Base-by-base conservation (phyloP, 2,329 filamentous ascomycete species). In the Fusarium sp. region DNA sequence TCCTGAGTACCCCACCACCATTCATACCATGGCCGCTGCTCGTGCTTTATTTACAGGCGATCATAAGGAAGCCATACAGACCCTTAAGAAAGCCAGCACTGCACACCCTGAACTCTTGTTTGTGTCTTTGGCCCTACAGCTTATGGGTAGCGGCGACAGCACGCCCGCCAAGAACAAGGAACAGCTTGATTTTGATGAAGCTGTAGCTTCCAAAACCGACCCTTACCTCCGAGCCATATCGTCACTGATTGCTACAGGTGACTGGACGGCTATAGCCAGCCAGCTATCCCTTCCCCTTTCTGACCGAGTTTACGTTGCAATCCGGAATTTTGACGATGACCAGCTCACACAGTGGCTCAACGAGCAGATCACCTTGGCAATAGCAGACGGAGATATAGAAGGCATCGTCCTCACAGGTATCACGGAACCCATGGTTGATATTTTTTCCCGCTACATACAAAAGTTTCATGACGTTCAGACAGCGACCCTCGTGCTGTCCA, bases 221-320 rank as follows among this genome's bases (percentile, higher is more conserved):
- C 92, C 93, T 0, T 96, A 95, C 79, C 87, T 96, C 31, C 91
- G 93, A 63, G 93, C 93, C 11, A 92, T 96, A 54, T 93, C 94
- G 31, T 91, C 91, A 7, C 91, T 94, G 74, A 93, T 96, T 69
- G 91, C 92, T 15, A 94, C 91, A 0, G 92, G 92, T 9, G 89
- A 94, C 80, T 96, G 94, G 94, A 85, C 88, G 24, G 88, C 89
- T 45, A 92, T 96, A 45, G 91, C 93, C 44, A 89, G 92, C 72
- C 93, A 95, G 79, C 85, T 88, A 26, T 92, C 93, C 35, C 87
- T 97, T 5, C 92, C 93, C 3, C 87, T 96, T 5, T 88, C 90
- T 18, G 93, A 96, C 79, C 91, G 94, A 41, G 88, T 93, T 26
- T 93, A 91, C 63, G 89, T 96, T 35, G 94, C 93, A 2, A 85